phyloP scores from a whole-genome alignment of 139 green algal species.

The Tetratostichococcus sp. region DNA sequence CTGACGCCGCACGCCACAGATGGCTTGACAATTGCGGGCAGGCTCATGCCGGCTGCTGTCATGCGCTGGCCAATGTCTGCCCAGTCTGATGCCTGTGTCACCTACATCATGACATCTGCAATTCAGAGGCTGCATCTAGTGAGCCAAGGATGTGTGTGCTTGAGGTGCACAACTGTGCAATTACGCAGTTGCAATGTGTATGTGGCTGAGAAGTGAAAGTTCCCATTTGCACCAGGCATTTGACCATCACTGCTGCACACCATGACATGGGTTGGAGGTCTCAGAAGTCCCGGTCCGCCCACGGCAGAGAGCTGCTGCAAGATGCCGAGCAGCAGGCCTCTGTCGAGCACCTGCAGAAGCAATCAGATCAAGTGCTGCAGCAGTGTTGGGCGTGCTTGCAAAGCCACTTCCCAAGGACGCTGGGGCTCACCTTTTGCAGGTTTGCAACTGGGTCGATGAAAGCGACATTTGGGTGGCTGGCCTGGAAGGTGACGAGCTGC shows the following conservation, averaged over 20 bases:
- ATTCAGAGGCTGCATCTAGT: too few species aligned
- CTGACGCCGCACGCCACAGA: slow-evolving; percentile 59
- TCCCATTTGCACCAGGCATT: too few species aligned
- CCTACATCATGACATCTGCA: background rate
- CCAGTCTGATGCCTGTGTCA: slow-evolving; percentile 21
- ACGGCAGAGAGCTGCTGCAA: background rate
- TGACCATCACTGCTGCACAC: background rate
- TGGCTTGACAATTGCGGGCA: slow-evolving; percentile 71
- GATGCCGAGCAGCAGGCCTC: background rate
- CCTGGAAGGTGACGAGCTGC: background rate
- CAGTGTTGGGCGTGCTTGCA: too few species aligned
- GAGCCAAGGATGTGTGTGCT: too few species aligned
- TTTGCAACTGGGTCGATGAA: background rate
- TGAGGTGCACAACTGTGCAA: too few species aligned
- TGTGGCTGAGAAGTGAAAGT: too few species aligned
- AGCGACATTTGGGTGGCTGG: background rate
- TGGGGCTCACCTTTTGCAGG: background rate
- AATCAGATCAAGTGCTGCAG: too few species aligned
- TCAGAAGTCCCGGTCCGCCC: background rate
- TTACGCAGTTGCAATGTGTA: too few species aligned
- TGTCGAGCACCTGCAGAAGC: background rate
- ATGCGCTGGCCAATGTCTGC: slow-evolving; percentile 19
- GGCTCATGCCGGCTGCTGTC: slow-evolving; percentile 16
- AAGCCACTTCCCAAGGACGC: too few species aligned
- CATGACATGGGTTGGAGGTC: background rate